phyloP scores from a whole-genome alignment of 441 rosid species.

The Bocquillonia castaneifolia region DNA sequence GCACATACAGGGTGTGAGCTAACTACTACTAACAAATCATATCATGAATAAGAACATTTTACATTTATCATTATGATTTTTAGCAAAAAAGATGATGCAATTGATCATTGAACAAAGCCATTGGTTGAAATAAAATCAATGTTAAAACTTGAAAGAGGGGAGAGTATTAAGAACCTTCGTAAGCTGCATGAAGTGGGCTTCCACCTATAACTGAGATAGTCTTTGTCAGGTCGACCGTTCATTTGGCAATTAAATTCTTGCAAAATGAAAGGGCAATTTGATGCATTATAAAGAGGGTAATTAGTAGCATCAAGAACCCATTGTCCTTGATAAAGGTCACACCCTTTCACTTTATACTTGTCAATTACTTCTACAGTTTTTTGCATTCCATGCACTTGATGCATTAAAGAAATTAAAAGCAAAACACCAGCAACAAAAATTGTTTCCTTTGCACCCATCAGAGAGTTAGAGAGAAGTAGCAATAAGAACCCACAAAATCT shows the following conservation, averaged over 20 bases:
- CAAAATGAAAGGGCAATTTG: constrained; percentile 11
- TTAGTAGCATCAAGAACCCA: constrained; percentile 22
- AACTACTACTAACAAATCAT: background rate
- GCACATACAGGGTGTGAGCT: constrained; percentile 14
- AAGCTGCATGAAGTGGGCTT: constrained; percentile 14
- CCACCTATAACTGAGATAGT: constrained; percentile 17
- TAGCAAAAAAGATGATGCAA: background rate
- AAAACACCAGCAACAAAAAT: background rate
- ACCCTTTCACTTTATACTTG: background rate
- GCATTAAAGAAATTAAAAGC: background rate
- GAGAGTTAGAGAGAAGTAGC: background rate
- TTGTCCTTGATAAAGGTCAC: constrained; percentile 18
- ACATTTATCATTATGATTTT: too few species aligned
- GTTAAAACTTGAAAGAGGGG: background rate
- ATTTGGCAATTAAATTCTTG: constrained; percentile 11
- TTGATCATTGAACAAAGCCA: background rate
- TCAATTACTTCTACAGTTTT: background rate
- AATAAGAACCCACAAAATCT: too few species aligned
- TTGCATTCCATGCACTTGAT: background rate
- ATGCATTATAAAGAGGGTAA: constrained; percentile 20
- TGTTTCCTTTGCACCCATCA: background rate
- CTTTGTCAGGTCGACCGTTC: constrained; percentile 7
- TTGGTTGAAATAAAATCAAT: too few species aligned
- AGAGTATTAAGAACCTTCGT: constrained; percentile 8
- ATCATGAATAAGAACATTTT: background rate